These are phyloP conservation scores for Diphasiastrum complanatum DNA, from an alignment of 83 land plant species.

Conservation along the genomic window DNA sequence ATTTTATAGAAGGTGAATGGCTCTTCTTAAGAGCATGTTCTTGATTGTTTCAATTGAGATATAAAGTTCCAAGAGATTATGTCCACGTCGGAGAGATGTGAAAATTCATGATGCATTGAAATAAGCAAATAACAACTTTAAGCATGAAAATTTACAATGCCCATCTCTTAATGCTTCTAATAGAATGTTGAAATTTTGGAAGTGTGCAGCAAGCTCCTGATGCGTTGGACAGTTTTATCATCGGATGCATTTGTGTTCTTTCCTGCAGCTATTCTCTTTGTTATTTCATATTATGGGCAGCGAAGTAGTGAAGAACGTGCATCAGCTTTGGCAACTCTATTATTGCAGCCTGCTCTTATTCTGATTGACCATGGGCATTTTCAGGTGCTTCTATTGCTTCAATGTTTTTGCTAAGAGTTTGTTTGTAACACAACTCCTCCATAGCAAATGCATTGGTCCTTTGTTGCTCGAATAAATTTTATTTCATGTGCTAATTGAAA, in stretches of 20 bases:
- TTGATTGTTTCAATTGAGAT: no score
- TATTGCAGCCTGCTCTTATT: constrained; percentile 77
- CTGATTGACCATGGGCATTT: constrained; percentile 98
- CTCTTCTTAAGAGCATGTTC: neutral
- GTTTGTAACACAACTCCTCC: no score
- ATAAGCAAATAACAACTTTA: neutral
- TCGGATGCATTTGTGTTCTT: constrained; percentile 77
- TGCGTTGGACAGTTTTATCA: constrained; percentile 95
- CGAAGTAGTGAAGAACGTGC: constrained; percentile 28
- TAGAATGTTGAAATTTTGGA: constrained; percentile 10
- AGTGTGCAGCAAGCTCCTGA: constrained; percentile 69
- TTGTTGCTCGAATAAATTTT: no score
- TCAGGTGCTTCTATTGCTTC: no score
- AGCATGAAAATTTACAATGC: neutral
- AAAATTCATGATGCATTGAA: neutral
- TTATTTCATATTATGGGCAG: constrained; percentile 35
- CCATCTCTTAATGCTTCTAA: no score
- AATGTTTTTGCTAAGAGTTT: no score
- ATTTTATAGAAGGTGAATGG: neutral
- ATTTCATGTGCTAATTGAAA: no score
- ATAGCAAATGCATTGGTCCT: no score
- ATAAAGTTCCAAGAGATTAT: neutral
- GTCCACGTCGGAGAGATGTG: neutral
- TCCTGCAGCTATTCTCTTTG: constrained; percentile 71
- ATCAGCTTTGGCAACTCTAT: constrained; percentile 64